Conservation (phyloP, 2,329 filamentous ascomycete species). For the Rutstroemia sp. region DNA sequence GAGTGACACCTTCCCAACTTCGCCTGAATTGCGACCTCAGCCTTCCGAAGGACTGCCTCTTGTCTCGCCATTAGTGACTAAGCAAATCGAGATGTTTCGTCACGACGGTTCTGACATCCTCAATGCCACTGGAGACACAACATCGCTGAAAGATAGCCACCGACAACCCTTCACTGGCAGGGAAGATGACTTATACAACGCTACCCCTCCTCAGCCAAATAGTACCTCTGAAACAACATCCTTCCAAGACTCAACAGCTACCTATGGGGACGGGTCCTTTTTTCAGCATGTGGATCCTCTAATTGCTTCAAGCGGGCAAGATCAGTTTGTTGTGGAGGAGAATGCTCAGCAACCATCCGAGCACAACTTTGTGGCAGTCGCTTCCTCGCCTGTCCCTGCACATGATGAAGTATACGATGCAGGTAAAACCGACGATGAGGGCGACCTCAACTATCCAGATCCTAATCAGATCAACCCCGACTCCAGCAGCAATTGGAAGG, state of each 20-base stretch:
- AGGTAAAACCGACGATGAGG: neutral
- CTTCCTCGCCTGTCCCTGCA: neutral
- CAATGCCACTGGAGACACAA: neutral
- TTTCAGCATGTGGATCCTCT: neutral
- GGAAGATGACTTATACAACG: slow-evolving; percentile 14
- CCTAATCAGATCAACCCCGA: slow-evolving; percentile 6
- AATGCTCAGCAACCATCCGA: neutral
- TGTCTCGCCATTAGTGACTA: slow-evolving; percentile 22
- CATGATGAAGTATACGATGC: neutral
- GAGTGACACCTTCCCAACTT: slow-evolving; percentile 11
- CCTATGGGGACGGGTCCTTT: neutral
- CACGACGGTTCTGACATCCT: neutral
- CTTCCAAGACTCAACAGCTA: neutral
- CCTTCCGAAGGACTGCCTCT: slow-evolving; percentile 24
- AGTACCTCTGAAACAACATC: neutral
- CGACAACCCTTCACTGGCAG: neutral
- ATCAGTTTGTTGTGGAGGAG: neutral
- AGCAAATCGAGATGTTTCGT: slow-evolving; percentile 3
- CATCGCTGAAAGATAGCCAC: neutral
- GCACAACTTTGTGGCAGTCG: neutral
- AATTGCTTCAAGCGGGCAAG: neutral
- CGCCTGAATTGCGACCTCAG: slow-evolving; percentile 20
- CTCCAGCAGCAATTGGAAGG: neutral
- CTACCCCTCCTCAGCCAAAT: slow-evolving; percentile 11
- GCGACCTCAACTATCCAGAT: slow-evolving; percentile 6